Evolutionary conservation across 2,329 filamentous ascomycete genomes (phyloP), one percentile per base, ranked within the genome.

Genomic region (Penicillium sp.): DNA sequence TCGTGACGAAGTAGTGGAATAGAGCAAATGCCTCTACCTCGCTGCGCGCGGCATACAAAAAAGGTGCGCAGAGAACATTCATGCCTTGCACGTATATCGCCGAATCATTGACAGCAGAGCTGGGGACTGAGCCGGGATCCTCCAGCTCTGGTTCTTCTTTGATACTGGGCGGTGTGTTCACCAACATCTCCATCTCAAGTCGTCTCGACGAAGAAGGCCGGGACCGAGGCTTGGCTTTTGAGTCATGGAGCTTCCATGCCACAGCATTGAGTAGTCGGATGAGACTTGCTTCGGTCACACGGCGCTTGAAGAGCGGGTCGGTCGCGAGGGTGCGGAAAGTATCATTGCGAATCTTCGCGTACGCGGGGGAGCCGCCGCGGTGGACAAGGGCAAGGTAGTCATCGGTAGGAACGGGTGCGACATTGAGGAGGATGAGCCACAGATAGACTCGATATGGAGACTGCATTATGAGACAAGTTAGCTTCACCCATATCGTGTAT

Each of bases 21-120:
- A 92, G 89, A 5, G 91, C 89, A 69, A 96, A 99, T 2, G 95
- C 95, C 78, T 99, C 93, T 6, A 93, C 89, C 78, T 99, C 95
- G 74, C 92, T 96, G 58, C 92, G 88, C 1, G 95, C 93, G 5
- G 92, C 92, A 74, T 99, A 99, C 47, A 99, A 82, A 72, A 99
- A 97, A 0, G 95, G 95, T 0, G 95, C 95, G 10, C 93, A 94
- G 16, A 99, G 85, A 41, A 99, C 95, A 73, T 99, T 99, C 94
- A 99, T 98, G 66, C 95, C 95, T 77, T 99, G 95, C 2, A 99
- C 94, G 69, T 99, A 99, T 41, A 91, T 93, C 35, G 92, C 91
- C 11, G 91, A 85, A 67, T 91, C 89, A 35, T 80, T 78, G 65
- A 88, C 83, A 36, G 64, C 62, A 13, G 50, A 39, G 33, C 58